Conservation (phyloP, 768 basidiomycete genomes). For the Artomyces pyxidatus region DNA sequence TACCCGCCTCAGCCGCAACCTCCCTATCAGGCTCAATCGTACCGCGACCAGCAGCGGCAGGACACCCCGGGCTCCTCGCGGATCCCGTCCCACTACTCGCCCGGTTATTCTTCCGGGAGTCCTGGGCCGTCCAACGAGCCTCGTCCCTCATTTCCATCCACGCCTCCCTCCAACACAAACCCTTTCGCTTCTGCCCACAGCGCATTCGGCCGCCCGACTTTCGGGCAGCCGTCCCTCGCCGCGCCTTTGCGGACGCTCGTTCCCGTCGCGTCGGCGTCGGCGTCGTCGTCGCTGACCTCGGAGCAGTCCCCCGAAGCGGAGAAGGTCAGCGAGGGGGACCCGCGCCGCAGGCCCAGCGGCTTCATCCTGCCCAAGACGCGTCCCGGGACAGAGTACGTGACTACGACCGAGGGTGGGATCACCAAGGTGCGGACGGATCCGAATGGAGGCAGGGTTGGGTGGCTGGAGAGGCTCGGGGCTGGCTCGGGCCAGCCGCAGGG, state of each 20-base stretch:
- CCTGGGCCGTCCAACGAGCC: background rate
- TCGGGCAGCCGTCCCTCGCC: conserved; percentile 13
- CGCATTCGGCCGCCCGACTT: conserved; percentile 12
- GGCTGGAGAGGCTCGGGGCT: conserved; percentile 1
- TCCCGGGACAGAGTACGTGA: conserved; percentile 5
- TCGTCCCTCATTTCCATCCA: background rate
- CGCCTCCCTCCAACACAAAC: background rate
- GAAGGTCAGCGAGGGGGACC: background rate
- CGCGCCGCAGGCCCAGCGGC: background rate
- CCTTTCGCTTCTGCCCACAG: background rate
- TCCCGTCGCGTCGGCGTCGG: conserved; percentile 21
- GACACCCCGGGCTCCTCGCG: background rate
- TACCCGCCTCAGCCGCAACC: background rate
- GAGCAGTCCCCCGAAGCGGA: conserved; percentile 12
- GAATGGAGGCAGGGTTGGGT: background rate
- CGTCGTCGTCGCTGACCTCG: conserved; percentile 24
- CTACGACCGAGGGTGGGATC: conserved; percentile 5
- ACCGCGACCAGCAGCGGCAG: background rate
- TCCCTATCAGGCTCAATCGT: background rate
- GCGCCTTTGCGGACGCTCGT: conserved; percentile 42
- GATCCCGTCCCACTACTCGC: background rate
- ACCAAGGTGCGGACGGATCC: background rate
- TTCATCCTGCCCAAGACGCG: conserved; percentile 7
- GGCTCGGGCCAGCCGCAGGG: too few relatives aligned
- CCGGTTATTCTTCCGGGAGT: background rate